Base-by-base conservation (phyloP, 192 early-diverging fungal genomes). In the Entomortierella parvispora region DNA sequence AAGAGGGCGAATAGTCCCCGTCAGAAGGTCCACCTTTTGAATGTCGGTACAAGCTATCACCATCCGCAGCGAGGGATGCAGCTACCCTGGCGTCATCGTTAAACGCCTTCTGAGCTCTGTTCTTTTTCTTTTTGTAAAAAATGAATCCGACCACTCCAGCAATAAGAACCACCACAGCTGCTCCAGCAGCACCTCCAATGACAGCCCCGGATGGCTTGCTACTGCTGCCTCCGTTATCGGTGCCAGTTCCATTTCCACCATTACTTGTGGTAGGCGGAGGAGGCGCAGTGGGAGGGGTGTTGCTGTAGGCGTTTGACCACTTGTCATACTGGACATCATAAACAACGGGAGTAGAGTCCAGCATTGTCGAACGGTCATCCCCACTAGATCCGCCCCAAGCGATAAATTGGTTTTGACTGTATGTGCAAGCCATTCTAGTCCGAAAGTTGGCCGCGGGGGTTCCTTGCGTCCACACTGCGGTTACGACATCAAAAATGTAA, bases 341-440 rank as follows among this genome's bases (percentile, higher is more conserved):
- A 18, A 69, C 33, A 20, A 54, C 50, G 0, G 53, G 59, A 18
- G 55, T 20, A 32, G 54, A 57, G 37, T 25, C 28, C 25, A 43
- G 69, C 69, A 62, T 71, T 17, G 68, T 61, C 2, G 60, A 26
- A 17, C 70, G 55, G 28, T 54, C 59, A 29, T 48, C 11, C 15
- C 42, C 57, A 10, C 49, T 65, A 7, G 70, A 77, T 32, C 72
- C 72, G 10, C 72, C 72, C 44, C 43, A 77, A 46, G 47, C 65
- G 20, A 77, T 49, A n/a, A 77, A 58, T 47, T 77, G 72, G 20
- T 18, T 32, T 25, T 57, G 28, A 33, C 63, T 45, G 29, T 68
- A 42, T 1, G 47, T 64, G 22, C 72, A 77, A 12, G 72, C 58
- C 65, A 77, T 63, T 7, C 72, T 57, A 3, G 72, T 77, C 18